These are phyloP conservation scores for Dimocarpus longan DNA, from an alignment of 345 rosid genomes.

Conservation along the genomic window DNA sequence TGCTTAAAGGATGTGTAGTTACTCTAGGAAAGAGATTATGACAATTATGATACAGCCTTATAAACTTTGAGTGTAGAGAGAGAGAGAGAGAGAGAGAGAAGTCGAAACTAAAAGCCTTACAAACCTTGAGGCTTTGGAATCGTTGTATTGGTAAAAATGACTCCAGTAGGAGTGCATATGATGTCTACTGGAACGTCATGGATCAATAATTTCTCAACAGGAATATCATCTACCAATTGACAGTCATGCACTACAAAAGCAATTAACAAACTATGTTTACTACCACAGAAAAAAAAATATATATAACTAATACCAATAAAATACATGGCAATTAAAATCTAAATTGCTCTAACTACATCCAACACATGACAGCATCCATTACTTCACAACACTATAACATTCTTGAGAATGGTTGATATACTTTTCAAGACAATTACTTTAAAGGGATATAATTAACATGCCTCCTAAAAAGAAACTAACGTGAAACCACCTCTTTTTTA, in stretches of 20 bases:
- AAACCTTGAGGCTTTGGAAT: constrained; percentile 78
- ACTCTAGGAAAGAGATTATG: neutral
- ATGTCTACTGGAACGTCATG: constrained; percentile 95
- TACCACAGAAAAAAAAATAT: neutral
- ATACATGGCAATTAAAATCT: neutral
- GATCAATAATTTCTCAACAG: constrained; percentile 70
- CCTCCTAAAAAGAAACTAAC: no score
- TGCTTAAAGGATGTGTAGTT: neutral
- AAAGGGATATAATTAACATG: no score
- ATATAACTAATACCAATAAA: neutral
- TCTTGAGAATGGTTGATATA: neutral
- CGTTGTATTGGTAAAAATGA: constrained; percentile 63
- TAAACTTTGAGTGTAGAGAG: neutral
- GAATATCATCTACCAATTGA: constrained; percentile 83
- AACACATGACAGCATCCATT: no score
- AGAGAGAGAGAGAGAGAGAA: neutral
- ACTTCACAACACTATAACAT: neutral
- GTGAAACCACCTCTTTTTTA: no score
- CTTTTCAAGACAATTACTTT: neutral
- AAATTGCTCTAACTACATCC: neutral
- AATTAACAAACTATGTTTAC: neutral
- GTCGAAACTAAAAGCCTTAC: constrained; percentile 1
- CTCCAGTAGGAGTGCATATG: constrained; percentile 80
- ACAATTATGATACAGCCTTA: neutral
- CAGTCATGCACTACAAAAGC: constrained; percentile 77